Evolutionary conservation across 176 grass and related monocot species (phyloP).

Genomic region (Oryza meyeriana): DNA sequence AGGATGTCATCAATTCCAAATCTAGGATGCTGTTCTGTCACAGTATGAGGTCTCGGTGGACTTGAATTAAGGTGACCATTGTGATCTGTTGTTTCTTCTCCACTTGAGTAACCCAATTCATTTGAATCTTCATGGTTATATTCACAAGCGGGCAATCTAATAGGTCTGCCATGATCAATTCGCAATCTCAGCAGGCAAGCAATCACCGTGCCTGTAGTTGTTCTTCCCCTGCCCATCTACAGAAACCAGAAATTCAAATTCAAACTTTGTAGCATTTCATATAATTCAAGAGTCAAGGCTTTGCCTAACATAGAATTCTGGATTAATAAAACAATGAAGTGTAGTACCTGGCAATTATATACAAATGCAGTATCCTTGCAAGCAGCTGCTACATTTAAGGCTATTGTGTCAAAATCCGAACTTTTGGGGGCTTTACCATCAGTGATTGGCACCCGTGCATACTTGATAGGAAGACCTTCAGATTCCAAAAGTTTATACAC

Average conservation of each 20-base stretch:
- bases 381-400: conserved; percentile 69
- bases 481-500: conserved; percentile 78
- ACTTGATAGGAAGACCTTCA: conserved; percentile 86
- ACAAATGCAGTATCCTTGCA: conserved; percentile 74
- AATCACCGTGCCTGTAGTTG: conserved; percentile 95
- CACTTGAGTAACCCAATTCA: conserved; percentile 55
- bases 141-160: conserved; percentile 56
- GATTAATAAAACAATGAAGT: conserved; percentile 14
- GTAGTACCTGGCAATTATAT: conserved; percentile 92
- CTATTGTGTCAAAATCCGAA: conserved; percentile 93
- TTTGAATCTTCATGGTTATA: conserved; percentile 47
- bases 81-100: conserved; percentile 61
- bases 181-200: conserved; percentile 85
- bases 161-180: conserved; percentile 79
- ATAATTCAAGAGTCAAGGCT: conserved; percentile 16
- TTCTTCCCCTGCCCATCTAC: conserved; percentile 97
- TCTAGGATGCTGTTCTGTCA: conserved; percentile 39
- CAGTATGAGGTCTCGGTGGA: conserved; percentile 42
- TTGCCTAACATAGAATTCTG: conserved; percentile 14
- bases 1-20: conserved; percentile 96
- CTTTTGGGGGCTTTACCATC: conserved; percentile 99
- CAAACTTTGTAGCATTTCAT: conserved; percentile 3
- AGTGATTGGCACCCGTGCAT: conserved; percentile 96
- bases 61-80: conserved; percentile 52
- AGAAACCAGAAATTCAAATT: conserved; percentile 32